Conservation (phyloP, 2,329 filamentous ascomycete genomes). For the Xylariaceae sp. region DNA sequence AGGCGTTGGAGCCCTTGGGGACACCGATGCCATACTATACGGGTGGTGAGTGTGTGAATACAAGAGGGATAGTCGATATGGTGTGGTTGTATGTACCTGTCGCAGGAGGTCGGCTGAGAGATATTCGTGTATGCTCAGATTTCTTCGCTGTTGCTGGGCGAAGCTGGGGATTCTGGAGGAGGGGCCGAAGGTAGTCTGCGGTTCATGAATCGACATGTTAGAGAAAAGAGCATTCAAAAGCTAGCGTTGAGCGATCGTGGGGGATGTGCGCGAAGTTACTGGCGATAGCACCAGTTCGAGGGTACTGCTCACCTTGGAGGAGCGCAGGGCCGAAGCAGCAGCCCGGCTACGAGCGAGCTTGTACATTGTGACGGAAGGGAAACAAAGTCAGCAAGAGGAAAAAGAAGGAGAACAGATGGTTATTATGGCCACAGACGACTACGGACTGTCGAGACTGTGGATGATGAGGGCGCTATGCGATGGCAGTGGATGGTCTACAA, state of each 20-base stretch:
- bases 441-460: too few relatives aligned
- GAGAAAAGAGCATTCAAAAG: background rate
- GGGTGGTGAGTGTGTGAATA: constrained; percentile 13
- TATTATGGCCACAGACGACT: too few relatives aligned
- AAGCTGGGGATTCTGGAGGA: constrained; percentile 60
- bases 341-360: constrained; percentile 80
- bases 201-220: background rate
- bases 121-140: constrained; percentile 97
- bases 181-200: constrained; percentile 41
- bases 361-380: constrained; percentile 63
- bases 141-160: constrained; percentile 75
- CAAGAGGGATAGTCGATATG: background rate
- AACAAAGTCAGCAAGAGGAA: background rate
- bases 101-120: constrained; percentile 88
- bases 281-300: too few relatives aligned
- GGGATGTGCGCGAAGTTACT: too few relatives aligned
- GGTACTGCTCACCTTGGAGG: constrained; percentile 62
- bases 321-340: constrained; percentile 75
- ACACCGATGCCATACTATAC: constrained; percentile 88
- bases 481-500: too few relatives aligned
- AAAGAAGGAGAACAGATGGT: background rate
- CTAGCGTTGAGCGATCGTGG: too few relatives aligned
- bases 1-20: constrained; percentile 84
- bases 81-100: constrained; percentile 48
- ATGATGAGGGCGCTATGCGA: too few relatives aligned